Conservation (phyloP, 495 filamentous ascomycete species). For the Corynascus novoguineensis region DNA sequence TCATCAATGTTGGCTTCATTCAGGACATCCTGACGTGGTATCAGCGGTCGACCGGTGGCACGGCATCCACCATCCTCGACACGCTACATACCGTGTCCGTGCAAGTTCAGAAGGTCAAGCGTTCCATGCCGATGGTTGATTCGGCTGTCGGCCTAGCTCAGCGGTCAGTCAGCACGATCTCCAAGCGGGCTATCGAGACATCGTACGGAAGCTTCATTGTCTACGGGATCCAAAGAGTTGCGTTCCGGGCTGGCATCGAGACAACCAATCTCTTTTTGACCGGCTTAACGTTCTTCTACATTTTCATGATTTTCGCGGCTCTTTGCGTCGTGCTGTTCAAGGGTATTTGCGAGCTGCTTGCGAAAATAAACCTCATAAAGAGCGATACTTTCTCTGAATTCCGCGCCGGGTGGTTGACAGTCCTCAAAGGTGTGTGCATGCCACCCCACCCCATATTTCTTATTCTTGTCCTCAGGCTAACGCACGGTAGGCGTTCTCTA, state of each 20-base stretch:
- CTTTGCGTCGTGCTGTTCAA: conserved; percentile 76
- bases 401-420: conserved; percentile 69
- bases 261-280: conserved; percentile 92
- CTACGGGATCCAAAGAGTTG: conserved; percentile 82
- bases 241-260: conserved; percentile 80
- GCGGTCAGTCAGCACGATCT: conserved; percentile 41
- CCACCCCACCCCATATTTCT: background rate
- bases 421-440: conserved; percentile 28
- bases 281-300: conserved; percentile 80
- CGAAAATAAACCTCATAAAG: conserved; percentile 71
- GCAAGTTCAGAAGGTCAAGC: conserved; percentile 65
- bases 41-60: conserved; percentile 87
- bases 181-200: conserved; percentile 43
- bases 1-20: conserved; percentile 82
- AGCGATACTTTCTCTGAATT: conserved; percentile 89
- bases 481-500: conserved; percentile 73
- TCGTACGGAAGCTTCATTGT: conserved; percentile 58
- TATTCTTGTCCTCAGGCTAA: background rate
- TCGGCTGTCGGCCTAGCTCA: conserved; percentile 37
- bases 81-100: conserved; percentile 72
- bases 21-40: conserved; percentile 93
- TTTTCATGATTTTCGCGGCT: conserved; percentile 69
- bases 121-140: conserved; percentile 41
- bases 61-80: conserved; percentile 72
- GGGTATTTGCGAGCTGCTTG: conserved; percentile 62